phyloP scores from a whole-genome alignment of 306 rosid species.

The Begonia loranthoides region DNA sequence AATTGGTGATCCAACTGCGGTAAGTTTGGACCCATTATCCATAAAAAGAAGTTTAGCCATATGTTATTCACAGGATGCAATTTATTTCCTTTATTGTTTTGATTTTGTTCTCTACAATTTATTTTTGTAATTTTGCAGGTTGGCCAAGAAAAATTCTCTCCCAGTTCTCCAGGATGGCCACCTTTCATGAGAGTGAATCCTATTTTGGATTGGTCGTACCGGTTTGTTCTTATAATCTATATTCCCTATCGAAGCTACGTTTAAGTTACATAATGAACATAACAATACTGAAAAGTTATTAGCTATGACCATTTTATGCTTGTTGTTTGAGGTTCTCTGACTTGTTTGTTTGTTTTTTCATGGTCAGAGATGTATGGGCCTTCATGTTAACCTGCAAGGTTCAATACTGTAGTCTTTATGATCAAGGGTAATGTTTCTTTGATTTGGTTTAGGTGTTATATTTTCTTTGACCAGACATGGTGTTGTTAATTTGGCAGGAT shows the following conservation, averaged over 20 bases:
- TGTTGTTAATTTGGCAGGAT: not conserved
- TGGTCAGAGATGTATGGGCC: conserved; percentile 92
- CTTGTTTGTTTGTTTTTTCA: conserved; percentile 8
- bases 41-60: not conserved
- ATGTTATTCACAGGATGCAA: not conserved
- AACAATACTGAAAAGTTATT: too few relatives aligned
- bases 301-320: too few relatives aligned
- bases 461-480: not conserved
- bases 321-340: too few relatives aligned
- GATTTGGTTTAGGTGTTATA: not conserved
- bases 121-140: conserved; percentile 27
- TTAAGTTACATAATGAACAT: too few relatives aligned
- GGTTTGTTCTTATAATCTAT: conserved; percentile 17
- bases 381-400: conserved; percentile 76
- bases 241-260: not conserved
- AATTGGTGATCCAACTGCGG: conserved; percentile 91
- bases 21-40: conserved; percentile 20
- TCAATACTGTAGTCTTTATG: conserved; percentile 86
- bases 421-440: conserved; percentile 68
- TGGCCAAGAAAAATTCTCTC: conserved; percentile 87
- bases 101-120: too few relatives aligned
- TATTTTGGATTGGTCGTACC: conserved; percentile 96
- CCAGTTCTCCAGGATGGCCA: conserved; percentile 95
- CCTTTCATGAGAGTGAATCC: conserved; percentile 98
- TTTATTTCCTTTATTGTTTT: not conserved